phyloP scores from a whole-genome alignment of 2,329 filamentous ascomycete species.

The Fusarium heterosporum region DNA sequence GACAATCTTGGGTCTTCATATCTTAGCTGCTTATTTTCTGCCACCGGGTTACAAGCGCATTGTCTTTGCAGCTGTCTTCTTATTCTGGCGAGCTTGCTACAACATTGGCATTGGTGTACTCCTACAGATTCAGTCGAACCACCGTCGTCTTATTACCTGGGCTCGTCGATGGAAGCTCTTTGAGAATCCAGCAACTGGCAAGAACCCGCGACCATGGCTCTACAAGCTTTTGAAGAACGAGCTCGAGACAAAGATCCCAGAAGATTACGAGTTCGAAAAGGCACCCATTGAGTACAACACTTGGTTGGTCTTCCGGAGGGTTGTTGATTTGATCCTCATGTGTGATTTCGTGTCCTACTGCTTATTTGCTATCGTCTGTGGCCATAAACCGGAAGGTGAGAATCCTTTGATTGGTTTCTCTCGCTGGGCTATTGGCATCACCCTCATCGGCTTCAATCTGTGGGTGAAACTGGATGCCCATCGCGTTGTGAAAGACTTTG shows the following conservation, averaged over 20 bases:
- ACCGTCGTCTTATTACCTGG: constrained; percentile 87
- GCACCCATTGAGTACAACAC: constrained; percentile 99
- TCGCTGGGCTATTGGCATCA: constrained; percentile 83
- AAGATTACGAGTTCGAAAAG: constrained; percentile 92
- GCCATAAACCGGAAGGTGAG: constrained; percentile 79
- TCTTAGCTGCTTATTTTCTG: constrained; percentile 78
- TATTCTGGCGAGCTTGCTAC: constrained; percentile 93
- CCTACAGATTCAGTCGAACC: constrained; percentile 88
- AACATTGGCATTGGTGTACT: constrained; percentile 94
- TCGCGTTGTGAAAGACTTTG: constrained; percentile 97
- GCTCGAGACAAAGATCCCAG: constrained; percentile 92
- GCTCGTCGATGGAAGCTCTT: constrained; percentile 88
- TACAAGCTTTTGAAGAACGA: constrained; percentile 88
- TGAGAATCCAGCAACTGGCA: constrained; percentile 81
- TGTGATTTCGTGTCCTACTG: constrained; percentile 98
- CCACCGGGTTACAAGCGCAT: constrained; percentile 77
- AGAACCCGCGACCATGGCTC: constrained; percentile 84
- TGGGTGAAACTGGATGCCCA: constrained; percentile 99
- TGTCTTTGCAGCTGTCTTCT: constrained; percentile 83
- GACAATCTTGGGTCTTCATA: constrained; percentile 78
- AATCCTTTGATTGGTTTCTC: constrained; percentile 73
- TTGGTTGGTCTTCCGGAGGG: constrained; percentile 94
- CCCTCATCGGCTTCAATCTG: constrained; percentile 90
- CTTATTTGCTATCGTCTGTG: constrained; percentile 92
- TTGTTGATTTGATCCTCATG: constrained; percentile 98